Percentiles rank a stretch among this genome's conserved stretches.
phyloP scores from a whole-genome alignment of 2,329 filamentous ascomycete species.

The Fusarium paranaense region DNA sequence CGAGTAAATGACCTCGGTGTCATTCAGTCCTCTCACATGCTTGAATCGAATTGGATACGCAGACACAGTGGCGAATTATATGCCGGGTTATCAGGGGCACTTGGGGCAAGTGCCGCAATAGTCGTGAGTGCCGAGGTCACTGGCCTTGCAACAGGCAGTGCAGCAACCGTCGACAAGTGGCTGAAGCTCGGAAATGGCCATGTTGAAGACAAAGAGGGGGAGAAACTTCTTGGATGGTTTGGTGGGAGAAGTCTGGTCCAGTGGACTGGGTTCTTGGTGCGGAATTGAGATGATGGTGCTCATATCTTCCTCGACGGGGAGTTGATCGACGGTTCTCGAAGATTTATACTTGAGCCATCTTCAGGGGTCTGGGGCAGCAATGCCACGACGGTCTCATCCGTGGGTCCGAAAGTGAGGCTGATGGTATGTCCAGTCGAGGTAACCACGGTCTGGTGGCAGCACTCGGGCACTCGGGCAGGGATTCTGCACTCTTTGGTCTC shows the following conservation, averaged over 20 bases:
- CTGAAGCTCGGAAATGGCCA: slow-evolving; percentile 33
- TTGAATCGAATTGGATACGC: background rate
- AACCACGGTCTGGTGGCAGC: slow-evolving; percentile 23
- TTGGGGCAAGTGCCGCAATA: slow-evolving; percentile 48
- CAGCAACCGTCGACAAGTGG: slow-evolving; percentile 43
- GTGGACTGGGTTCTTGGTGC: background rate
- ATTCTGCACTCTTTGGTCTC: slow-evolving; percentile 29
- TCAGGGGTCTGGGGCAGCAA: slow-evolving; percentile 26
- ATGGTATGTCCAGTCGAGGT: slow-evolving; percentile 21
- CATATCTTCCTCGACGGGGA: slow-evolving; percentile 12
- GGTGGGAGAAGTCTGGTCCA: slow-evolving; percentile 1
- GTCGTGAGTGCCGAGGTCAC: slow-evolving; percentile 48
- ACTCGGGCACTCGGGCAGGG: slow-evolving; percentile 21
- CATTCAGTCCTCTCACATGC: background rate
- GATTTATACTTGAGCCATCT: slow-evolving; percentile 40
- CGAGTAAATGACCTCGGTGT: background rate
- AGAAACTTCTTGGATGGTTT: background rate
- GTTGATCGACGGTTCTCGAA: slow-evolving; percentile 24
- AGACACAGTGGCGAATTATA: background rate
- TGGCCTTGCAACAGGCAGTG: slow-evolving; percentile 47
- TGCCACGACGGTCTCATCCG: slow-evolving; percentile 29
- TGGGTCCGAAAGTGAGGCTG: slow-evolving; percentile 41
- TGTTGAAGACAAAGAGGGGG: slow-evolving; percentile 6
- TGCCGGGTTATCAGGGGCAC: slow-evolving; percentile 35
- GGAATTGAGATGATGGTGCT: slow-evolving; percentile 12